phyloP scores from a whole-genome alignment of 306 rosid genomes.

The Glycine tomentella region DNA sequence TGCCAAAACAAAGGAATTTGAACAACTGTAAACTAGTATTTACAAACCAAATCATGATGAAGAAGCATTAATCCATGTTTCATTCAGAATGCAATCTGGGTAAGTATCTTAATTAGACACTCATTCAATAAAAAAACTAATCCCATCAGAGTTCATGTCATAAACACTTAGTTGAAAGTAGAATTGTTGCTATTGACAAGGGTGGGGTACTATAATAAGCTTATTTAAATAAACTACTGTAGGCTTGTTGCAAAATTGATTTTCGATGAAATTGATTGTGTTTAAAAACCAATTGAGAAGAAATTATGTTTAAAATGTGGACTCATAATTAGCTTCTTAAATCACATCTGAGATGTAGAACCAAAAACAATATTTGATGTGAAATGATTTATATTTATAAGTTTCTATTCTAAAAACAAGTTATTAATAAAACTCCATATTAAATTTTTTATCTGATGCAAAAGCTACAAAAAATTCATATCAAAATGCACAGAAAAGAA shows the following conservation, averaged over 20 bases:
- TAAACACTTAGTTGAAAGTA: neutral
- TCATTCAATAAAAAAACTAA: neutral
- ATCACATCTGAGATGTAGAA: too few relatives aligned
- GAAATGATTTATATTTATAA: too few relatives aligned
- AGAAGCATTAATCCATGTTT: neutral
- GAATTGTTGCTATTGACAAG: neutral
- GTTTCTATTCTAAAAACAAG: too few relatives aligned
- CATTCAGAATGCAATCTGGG: neutral
- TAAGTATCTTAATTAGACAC: neutral
- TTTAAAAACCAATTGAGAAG: too few relatives aligned
- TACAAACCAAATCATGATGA: neutral
- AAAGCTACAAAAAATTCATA: too few relatives aligned
- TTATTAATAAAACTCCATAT: neutral
- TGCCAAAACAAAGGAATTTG: slow-evolving; percentile 37
- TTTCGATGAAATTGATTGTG: too few relatives aligned
- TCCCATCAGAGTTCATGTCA: neutral
- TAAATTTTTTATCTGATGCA: neutral
- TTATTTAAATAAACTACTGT: neutral
- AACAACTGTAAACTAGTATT: neutral
- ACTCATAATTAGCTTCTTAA: too few relatives aligned
- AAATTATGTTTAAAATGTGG: too few relatives aligned
- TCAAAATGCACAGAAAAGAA: too few relatives aligned
- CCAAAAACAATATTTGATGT: neutral
- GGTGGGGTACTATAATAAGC: neutral
- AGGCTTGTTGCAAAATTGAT: neutral